Base-by-base conservation (phyloP, 2,329 filamentous ascomycete genomes). In the Aspergillus cejpii region DNA sequence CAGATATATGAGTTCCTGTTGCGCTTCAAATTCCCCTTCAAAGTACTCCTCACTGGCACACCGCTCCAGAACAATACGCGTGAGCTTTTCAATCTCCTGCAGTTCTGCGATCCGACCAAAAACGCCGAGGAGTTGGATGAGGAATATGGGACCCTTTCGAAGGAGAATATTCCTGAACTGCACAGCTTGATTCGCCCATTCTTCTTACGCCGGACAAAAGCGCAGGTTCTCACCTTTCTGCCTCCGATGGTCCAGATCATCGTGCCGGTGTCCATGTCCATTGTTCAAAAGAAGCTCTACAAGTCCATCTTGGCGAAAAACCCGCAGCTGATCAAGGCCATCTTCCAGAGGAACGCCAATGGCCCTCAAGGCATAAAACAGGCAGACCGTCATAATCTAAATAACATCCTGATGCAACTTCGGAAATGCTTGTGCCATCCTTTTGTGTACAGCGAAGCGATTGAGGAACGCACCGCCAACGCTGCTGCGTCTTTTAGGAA, bases 171-270 rank as follows among this genome's bases (percentile, higher is more conserved):
- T 8, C 78, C 79, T 0, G 76, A 87, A 62, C 73, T 98, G 0
- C 92, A 97, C 58, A 79, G 85, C 2, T 77, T 90, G 60, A 94
- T 97, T 49, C 80, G 87, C 2, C 80, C 80, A 1, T 84, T 74
- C 62, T 83, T 85, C 56, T 66, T 84, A 23, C 78, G 83, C 37
- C 83, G 92, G 36, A 97, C 92, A 2, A 98, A 98, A 64, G 83
- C 83, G 10, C 84, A 91, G 49, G 91, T 96, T 0, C 74, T 98
- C 41, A 91, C 87, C 29, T 95, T 96, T 65, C 73, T 98, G 7
- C 92, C 92, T 0, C 84, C 91, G 0, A 89, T 98, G 80, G 84
- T 86, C 1, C 91, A 97, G 59, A 89, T 98, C 55, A 97, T 98
- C 50, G 71, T 98, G 3, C 92, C 92, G 0, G 83, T 98, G n/a